Percentiles rank a stretch among this genome's conserved stretches.
phyloP scores from a whole-genome alignment of 345 rosid genomes.

The Populus euphratica region DNA sequence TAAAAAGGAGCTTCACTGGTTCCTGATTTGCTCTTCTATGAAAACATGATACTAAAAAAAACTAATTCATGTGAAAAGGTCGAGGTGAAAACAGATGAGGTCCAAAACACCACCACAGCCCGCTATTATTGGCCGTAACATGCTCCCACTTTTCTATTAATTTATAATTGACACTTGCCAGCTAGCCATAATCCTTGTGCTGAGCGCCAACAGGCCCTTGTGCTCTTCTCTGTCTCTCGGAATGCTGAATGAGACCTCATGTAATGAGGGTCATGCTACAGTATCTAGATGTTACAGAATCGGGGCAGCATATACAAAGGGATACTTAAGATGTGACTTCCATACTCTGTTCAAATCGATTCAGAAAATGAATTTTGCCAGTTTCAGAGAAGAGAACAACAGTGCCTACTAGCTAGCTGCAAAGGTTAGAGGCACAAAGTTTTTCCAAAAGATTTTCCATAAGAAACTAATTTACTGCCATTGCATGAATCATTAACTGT shows the following conservation, averaged over 20 bases:
- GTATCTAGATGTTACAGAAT: no score
- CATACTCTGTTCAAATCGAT: no score
- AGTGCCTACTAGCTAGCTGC: no score
- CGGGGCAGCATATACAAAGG: no score
- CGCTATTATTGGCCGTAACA: neutral
- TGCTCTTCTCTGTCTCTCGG: neutral
- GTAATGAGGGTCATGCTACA: neutral
- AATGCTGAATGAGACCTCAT: neutral
- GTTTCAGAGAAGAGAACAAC: no score
- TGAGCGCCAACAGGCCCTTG: neutral
- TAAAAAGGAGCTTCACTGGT: no score
- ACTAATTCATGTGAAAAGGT: neutral
- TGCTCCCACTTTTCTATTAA: neutral
- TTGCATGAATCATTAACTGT: no score
- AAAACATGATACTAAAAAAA: neutral
- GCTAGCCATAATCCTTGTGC: neutral
- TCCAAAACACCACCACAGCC: neutral
- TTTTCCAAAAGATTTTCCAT: no score
- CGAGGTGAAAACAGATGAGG: neutral
- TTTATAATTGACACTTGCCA: conserved; percentile 5
- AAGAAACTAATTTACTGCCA: no score
- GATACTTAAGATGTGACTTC: no score
- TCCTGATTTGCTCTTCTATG: neutral
- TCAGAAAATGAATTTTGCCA: no score
- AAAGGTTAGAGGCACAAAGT: neutral